These are phyloP conservation scores for Lactuca sativa DNA, from an alignment of 129 eudicot genomes.

Conservation along the genomic window DNA sequence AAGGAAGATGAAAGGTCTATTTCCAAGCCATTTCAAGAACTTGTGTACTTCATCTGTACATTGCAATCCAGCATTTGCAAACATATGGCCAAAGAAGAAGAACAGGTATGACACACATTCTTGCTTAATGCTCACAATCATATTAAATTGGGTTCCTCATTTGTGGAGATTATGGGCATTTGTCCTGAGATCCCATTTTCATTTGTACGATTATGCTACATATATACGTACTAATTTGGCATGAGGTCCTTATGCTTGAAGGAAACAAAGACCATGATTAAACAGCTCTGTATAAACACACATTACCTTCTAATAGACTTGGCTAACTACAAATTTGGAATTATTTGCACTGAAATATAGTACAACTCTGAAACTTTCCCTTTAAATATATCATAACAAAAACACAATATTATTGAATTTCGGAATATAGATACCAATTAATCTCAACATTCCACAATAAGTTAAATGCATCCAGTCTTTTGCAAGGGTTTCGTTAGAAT, in stretches of 20 bases:
- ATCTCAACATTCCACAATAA: too few species aligned
- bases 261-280: too few species aligned
- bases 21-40: slow-evolving; percentile 55
- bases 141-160: neutral
- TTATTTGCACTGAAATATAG: neutral
- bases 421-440: too few species aligned
- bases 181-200: too few species aligned
- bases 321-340: neutral
- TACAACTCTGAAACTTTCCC: too few species aligned
- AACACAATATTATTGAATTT: too few species aligned
- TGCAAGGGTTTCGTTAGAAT: too few species aligned
- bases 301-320: neutral
- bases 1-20: slow-evolving; percentile 36
- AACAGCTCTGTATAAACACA: neutral
- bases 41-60: slow-evolving; percentile 59
- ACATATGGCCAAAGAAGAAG: slow-evolving; percentile 96
- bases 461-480: too few species aligned
- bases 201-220: too few species aligned
- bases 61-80: slow-evolving; percentile 59
- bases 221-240: too few species aligned
- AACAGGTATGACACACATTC: slow-evolving; percentile 60
- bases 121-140: slow-evolving; percentile 10
- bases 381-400: neutral
- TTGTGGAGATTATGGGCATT: too few species aligned
- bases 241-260: too few species aligned